Evolutionary conservation across 495 filamentous ascomycete genomes (phyloP), one percentile per base, ranked within the genome.

Genomic region (Podospora sp.): DNA sequence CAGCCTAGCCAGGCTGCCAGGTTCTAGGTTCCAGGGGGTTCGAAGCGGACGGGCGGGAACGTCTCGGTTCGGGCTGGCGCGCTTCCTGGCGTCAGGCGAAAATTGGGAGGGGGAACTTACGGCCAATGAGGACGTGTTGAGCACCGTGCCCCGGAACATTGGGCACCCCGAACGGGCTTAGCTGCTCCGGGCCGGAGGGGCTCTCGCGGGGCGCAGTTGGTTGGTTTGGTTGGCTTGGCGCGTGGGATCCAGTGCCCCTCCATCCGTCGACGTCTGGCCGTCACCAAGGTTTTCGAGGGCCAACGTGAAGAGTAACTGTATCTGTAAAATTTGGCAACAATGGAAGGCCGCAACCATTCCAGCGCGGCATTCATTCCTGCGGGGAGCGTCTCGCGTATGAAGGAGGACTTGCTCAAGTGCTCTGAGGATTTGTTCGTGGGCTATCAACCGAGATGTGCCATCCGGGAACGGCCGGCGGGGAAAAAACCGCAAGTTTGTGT

Each of bases 401-500:
- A 46, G 40, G 40, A 2, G 40, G 40, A 46, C 14, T 46, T 46
- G 40, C 9, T 46, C 4, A 46, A 46, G 40, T 46, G 40, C 14
- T 46, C 40, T 46, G 40, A 46, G 40, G 40, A 46, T 14, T 14
- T 46, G 40, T 6, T 46, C 4, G 40, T 46, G 4, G 40, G 40
- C 5, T 46, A 14, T 18, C 40, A 11, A 18, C 40, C 40, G 40
- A 46, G 40, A 11, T 11, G 5, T 14, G 40, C 40, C 5, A 46
- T 46, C 12, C 40, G 40, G 40, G 40, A 46, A 18, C 40, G 40
- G 5, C 40, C 40, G 12, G 40, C 40, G 16, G 40, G 12, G 40
- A 33, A 33, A n/a, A 59, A 59, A 7, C 57, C 26, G 8, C 81
- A 80, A 46, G 63, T 97, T 27, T 90, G 90, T n/a, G 79, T 99